Base-by-base conservation (phyloP, 2,329 filamentous ascomycete species). In the Dactylellina sp. region DNA sequence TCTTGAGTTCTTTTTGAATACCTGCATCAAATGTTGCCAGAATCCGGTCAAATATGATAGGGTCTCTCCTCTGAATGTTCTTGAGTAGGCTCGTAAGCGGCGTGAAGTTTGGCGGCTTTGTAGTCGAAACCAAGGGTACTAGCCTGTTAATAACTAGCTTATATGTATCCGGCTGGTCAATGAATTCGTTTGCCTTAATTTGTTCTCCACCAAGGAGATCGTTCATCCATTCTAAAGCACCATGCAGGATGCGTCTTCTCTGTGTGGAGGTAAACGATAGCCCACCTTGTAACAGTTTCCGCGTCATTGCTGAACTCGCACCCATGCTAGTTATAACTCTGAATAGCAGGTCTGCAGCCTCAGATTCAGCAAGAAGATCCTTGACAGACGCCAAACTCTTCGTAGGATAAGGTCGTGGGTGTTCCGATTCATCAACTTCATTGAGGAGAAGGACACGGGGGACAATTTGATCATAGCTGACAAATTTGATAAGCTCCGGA, bases 391-490 rank as follows among this genome's bases (percentile, higher is more conserved):
- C 77, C 20, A 79, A 66, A 37, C 75, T 78, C 28, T 76, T 75
- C 6, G 75, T 59, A 20, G 72, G 70, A 16, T 77, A 77, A 7
- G 78, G 76, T 50, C 77, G 75, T 2, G 77, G 75, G 39, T 79
- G 77, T 42, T 78, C 77, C n/a, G 72, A 75, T 64, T 78, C 77
- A 37, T 78, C 77, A 12, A 77, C 77, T 66, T 79, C 77, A 50
- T 75, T 76, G 2, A 78, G 77, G 9, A 79, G 60, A 12, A 79
- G 59, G 1, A 79, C 78, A 16, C 78, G 78, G 9, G 78, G 77
- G 50, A 78, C 75, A 56, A 79, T 77, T 61, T 78, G 77, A 32
- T 79, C 78, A 63, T 77, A 76, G 7, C 77, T 76, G n/a, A 79
- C 77, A 55, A 79, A 75, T 35, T 77, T 78, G 12, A 76, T 62